Base-by-base conservation (phyloP, 1,139 yeast genomes). In the Geotrichum phurueaensis region DNA sequence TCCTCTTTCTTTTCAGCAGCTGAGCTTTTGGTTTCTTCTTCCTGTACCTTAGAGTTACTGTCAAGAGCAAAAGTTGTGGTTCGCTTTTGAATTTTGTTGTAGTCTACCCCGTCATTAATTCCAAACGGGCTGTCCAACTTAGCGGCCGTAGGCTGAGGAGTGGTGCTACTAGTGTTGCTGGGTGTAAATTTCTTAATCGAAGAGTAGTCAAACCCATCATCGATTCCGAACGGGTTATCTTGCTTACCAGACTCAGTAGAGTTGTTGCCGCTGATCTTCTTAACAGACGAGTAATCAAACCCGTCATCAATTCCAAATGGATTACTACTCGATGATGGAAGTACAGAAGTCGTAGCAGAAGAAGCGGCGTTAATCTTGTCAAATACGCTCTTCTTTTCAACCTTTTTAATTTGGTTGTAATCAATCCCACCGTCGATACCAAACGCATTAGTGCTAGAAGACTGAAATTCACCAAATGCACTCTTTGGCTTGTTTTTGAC, bases 191-290 rank as follows among this genome's bases (percentile, higher is more conserved):
- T 47, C 56, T 47, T 55, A 53, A 57, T 57, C 54, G 29, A 51
- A 49, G 27, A 54, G 31, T 60, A 60, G 52, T 62, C 51, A 47
- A 58, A 56, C 12, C 54, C 56, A 39, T 59, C 62, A 27, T 49
- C 47, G 20, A 60, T 60, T 18, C 60, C 62, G 54, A 60, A 54
- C 3, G 62, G 54, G 45, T 56, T 31, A 12, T 49, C 29, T 51
- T 50, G 33, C 31, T 20, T 51, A 48, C 5, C 45, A 9, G 13
- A 31, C 25, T 48, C 36, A 15, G 56, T 51, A 2, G 54, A 22
- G 22, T 49, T 47, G 31, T 51, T n/a, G 56, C 54, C 6, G 57
- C 53, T 29, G 13, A 50, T 51, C 33, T 53, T 60, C 31, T 56
- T 53, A 13, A 39, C 18, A 7, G 43, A 23, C 15, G 39, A 49